Conservation (phyloP, 2,329 filamentous ascomycete genomes). For the Ophiosphaerella herpotricha region DNA sequence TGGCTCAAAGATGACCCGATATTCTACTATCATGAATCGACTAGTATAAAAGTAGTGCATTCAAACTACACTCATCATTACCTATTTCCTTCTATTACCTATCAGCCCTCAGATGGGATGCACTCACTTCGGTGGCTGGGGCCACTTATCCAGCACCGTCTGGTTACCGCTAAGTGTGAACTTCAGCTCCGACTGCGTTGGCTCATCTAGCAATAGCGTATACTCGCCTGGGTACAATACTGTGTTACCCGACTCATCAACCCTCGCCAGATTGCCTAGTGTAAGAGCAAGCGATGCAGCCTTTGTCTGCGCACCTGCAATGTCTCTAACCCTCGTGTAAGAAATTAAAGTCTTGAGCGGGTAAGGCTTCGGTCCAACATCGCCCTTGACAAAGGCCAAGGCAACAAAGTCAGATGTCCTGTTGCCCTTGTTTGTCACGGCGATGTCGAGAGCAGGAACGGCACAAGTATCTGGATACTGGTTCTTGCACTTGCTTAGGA, state of each 20-base stretch:
- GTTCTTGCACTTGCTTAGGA: constrained; percentile 43
- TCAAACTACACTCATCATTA: no score
- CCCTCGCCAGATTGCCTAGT: constrained; percentile 56
- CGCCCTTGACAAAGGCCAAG: constrained; percentile 56
- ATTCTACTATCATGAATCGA: no score
- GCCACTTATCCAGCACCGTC: constrained; percentile 48
- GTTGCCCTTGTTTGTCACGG: constrained; percentile 56
- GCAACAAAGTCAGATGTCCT: constrained; percentile 58
- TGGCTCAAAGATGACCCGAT: no score
- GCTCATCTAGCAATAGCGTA: constrained; percentile 24
- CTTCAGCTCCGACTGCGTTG: constrained; percentile 45
- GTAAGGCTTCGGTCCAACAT: constrained; percentile 56
- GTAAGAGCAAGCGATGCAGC: constrained; percentile 50
- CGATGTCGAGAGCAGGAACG: constrained; percentile 43
- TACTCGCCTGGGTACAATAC: constrained; percentile 62
- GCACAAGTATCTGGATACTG: constrained; percentile 42
- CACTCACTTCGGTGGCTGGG: constrained; percentile 13
- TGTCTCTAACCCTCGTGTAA: constrained; percentile 53
- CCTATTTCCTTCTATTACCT: no score
- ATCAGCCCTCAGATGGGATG: no score
- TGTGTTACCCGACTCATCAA: constrained; percentile 56
- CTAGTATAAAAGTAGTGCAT: no score
- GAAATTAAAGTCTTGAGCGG: constrained; percentile 59
- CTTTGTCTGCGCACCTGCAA: constrained; percentile 39
- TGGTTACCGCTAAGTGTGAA: constrained; percentile 55